Conservation (phyloP, 2,329 filamentous ascomycete species). For the Tympanopsis confertula region DNA sequence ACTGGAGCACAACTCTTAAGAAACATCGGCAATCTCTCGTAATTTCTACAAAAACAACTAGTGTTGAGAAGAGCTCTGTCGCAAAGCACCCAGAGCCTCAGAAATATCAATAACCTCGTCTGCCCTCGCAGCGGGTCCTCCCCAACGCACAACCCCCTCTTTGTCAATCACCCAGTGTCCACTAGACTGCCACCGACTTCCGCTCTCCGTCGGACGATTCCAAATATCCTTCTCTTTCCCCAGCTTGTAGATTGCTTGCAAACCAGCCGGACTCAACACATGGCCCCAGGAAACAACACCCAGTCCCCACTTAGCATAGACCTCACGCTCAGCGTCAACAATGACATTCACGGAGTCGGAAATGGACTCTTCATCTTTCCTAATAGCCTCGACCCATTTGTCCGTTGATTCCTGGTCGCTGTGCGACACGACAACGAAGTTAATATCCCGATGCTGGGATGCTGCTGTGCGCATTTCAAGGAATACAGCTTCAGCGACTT, state of each 20-base stretch:
- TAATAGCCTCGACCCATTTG: slow-evolving; percentile 42
- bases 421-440: slow-evolving; percentile 54
- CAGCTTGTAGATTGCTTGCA: slow-evolving; percentile 45
- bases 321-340: slow-evolving; percentile 44
- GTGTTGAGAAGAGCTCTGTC: too few species aligned
- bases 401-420: slow-evolving; percentile 38
- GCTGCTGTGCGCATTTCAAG: slow-evolving; percentile 38
- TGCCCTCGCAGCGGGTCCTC: slow-evolving; percentile 29
- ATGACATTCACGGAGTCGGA: slow-evolving; percentile 47
- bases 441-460: slow-evolving; percentile 30
- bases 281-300: slow-evolving; percentile 50
- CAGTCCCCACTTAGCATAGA: slow-evolving; percentile 57
- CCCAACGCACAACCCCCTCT: slow-evolving; percentile 39
- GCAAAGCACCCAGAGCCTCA: too few species aligned
- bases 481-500: slow-evolving; percentile 61
- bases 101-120: too few species aligned
- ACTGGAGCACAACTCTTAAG: too few species aligned
- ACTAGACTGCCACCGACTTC: slow-evolving; percentile 56
- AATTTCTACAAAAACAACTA: too few species aligned
- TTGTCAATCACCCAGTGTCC: slow-evolving; percentile 52
- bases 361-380: slow-evolving; percentile 44
- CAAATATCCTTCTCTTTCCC: slow-evolving; percentile 53
- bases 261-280: slow-evolving; percentile 42
- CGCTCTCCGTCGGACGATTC: slow-evolving; percentile 53
- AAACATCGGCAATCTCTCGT: too few species aligned